Conservation (phyloP, 305 asterid genomes). For the Rubia occidens region DNA sequence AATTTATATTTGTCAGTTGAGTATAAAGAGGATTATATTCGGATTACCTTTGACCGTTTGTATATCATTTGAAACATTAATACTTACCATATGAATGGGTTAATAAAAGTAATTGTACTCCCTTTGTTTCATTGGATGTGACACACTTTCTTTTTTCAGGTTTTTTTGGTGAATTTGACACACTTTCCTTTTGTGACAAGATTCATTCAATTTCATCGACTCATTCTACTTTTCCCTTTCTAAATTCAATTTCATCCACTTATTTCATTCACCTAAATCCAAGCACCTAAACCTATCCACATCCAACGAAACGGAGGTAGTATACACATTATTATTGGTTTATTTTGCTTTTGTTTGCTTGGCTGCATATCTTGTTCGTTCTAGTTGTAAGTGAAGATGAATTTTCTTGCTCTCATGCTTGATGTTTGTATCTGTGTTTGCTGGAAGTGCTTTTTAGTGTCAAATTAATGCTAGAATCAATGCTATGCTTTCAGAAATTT, state of each 20-base stretch:
- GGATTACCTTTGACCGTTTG: not conserved
- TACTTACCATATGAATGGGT: not conserved
- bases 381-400: not conserved
- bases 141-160: too few relatives aligned
- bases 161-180: too few relatives aligned
- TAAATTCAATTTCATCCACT: too few relatives aligned
- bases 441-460: not conserved
- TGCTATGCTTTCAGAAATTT: slow-evolving; percentile 4
- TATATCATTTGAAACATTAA: not conserved
- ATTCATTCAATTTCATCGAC: too few relatives aligned
- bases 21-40: not conserved
- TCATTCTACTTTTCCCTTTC: too few relatives aligned
- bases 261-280: too few relatives aligned
- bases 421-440: not conserved
- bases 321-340: not conserved
- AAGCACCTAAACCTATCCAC: too few relatives aligned
- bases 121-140: too few relatives aligned
- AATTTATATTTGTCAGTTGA: not conserved
- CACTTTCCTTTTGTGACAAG: too few relatives aligned
- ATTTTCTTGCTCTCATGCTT: not conserved
- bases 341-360: not conserved
- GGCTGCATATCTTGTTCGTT: not conserved
- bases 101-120: not conserved
- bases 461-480: not conserved
- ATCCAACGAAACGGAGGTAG: too few relatives aligned